phyloP scores from a whole-genome alignment of 257 asterid genomes.

The Coffea eugenioides region DNA sequence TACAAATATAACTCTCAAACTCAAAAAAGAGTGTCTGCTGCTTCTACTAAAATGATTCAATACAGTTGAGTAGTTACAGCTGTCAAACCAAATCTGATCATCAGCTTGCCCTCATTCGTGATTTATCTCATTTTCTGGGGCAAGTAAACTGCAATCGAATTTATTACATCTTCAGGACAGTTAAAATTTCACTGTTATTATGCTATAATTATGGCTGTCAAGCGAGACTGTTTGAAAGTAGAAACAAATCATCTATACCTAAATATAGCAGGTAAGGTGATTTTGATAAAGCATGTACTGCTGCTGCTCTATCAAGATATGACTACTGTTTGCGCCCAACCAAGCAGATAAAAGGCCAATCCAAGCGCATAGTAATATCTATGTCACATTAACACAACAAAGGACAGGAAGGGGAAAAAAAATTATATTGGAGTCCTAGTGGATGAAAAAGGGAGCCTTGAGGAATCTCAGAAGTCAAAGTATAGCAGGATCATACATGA shows the following conservation, averaged over 20 bases:
- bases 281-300: background rate
- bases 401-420: conserved; percentile 14
- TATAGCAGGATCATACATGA: conserved; percentile 34
- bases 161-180: background rate
- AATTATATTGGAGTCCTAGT: conserved; percentile 22
- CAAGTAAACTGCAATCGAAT: background rate
- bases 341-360: conserved; percentile 13
- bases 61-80: background rate
- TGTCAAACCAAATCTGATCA: background rate
- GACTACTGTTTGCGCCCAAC: conserved; percentile 28
- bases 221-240: background rate
- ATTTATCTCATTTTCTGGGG: background rate
- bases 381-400: background rate
- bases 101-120: background rate
- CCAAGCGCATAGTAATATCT: background rate
- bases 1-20: no score
- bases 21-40: no score
- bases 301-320: conserved; percentile 16
- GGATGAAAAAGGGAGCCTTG: conserved; percentile 39
- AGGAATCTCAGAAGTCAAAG: conserved; percentile 63
- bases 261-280: background rate
- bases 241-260: background rate
- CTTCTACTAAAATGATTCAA: background rate
- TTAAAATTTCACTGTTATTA: background rate
- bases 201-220: background rate